A percentile compares a stretch with the other conserved stretches of the same genome.
phyloP scores from a whole-genome alignment of 1,284 basidiomycete species.

The Apiotrichum domesticum region DNA sequence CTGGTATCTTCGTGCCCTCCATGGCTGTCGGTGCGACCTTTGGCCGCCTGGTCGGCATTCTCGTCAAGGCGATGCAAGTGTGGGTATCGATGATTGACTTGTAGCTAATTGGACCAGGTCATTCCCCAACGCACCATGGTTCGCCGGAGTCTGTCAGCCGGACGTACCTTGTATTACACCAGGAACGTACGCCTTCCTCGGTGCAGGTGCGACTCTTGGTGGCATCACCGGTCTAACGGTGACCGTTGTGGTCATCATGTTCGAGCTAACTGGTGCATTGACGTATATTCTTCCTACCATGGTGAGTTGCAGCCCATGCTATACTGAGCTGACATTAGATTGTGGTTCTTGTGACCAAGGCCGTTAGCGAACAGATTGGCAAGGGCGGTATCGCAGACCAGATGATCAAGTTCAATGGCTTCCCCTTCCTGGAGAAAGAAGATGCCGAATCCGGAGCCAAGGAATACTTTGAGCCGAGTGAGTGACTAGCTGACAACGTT shows the following conservation, averaged over 20 bases:
- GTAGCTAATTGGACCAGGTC: slow-evolving; percentile 52
- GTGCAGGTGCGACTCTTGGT: slow-evolving; percentile 88
- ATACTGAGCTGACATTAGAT: slow-evolving; percentile 86
- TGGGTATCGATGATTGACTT: slow-evolving; percentile 44
- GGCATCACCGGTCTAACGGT: slow-evolving; percentile 97
- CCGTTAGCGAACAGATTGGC: slow-evolving; percentile 91
- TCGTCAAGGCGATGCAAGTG: slow-evolving; percentile 87
- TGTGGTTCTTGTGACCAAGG: slow-evolving; percentile 91
- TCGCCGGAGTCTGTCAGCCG: slow-evolving; percentile 73
- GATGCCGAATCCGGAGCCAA: slow-evolving; percentile 91
- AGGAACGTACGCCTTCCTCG: slow-evolving; percentile 92
- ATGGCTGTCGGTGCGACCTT: slow-evolving; percentile 97
- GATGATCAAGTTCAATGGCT: slow-evolving; percentile 95
- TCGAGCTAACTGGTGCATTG: slow-evolving; percentile 95
- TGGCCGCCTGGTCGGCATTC: slow-evolving; percentile 89
- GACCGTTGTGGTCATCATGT: slow-evolving; percentile 99
- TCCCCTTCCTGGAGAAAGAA: slow-evolving; percentile 77
- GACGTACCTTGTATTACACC: slow-evolving; percentile 96
- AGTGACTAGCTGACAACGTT: slow-evolving; percentile 10
- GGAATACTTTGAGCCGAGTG: slow-evolving; percentile 80
- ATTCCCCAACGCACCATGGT: slow-evolving; percentile 75
- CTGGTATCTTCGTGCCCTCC: slow-evolving; percentile 94
- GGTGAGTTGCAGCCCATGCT: slow-evolving; percentile 72
- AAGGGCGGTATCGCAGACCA: slow-evolving; percentile 93
- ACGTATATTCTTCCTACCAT: slow-evolving; percentile 98